Evolutionary conservation across 164 flowering plant species (phyloP).

Genomic region (Aristolochia contorta): DNA sequence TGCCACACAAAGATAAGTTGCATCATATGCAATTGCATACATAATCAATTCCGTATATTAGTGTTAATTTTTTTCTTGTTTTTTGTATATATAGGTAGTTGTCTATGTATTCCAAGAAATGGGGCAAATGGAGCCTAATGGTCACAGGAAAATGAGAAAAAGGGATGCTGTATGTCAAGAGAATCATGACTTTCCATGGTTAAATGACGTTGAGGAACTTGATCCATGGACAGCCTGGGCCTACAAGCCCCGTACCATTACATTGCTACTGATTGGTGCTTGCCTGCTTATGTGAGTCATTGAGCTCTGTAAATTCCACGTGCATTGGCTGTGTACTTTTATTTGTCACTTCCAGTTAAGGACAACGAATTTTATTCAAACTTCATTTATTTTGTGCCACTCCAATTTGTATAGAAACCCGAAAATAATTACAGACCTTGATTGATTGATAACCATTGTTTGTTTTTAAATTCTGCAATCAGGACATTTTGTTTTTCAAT

Average conservation of each 20-base stretch:
- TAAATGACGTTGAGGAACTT: constrained; percentile 30
- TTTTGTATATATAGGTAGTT: constrained; percentile 2
- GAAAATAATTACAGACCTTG: too few relatives aligned
- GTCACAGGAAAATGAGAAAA: constrained; percentile 33
- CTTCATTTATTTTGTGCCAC: too few relatives aligned
- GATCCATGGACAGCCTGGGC: constrained; percentile 99
- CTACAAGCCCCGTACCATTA: constrained; percentile 79
- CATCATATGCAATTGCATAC: too few relatives aligned
- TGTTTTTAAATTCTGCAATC: too few relatives aligned
- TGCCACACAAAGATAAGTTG: too few relatives aligned
- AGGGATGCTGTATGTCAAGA: constrained; percentile 26
- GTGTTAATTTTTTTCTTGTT: background rate
- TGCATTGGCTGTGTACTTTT: too few relatives aligned
- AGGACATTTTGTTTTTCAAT: too few relatives aligned
- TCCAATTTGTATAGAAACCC: too few relatives aligned
- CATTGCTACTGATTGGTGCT: constrained; percentile 79
- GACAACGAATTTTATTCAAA: background rate
- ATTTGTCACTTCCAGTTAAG: background rate
- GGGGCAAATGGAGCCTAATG: constrained; percentile 53
- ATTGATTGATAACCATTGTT: too few relatives aligned
- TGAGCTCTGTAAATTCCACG: background rate
- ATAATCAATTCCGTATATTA: too few relatives aligned
- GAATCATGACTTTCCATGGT: constrained; percentile 28
- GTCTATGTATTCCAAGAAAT: background rate
- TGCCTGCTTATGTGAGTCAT: constrained; percentile 80